Conservation (phyloP, 108 stramenopile genomes). For the Nitzschia sp. region DNA sequence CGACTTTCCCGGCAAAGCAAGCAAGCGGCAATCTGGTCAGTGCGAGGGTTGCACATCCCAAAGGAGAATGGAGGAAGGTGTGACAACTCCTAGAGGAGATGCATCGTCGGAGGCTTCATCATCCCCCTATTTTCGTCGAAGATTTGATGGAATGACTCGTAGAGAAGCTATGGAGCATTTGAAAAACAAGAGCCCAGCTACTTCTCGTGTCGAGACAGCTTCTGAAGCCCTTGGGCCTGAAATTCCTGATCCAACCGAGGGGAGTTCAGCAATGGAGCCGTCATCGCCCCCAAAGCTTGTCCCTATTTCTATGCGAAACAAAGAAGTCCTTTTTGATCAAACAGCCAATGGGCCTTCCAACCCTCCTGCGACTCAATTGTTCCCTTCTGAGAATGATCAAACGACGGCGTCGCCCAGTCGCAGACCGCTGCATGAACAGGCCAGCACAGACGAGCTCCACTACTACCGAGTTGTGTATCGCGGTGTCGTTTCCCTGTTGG, state of each 20-base stretch:
- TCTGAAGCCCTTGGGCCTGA: neutral
- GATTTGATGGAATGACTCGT: constrained; percentile 18
- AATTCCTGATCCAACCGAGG: constrained; percentile 8
- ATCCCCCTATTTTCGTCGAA: constrained; percentile 16
- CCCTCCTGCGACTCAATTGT: no score
- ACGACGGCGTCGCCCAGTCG: neutral
- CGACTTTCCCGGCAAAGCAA: no score
- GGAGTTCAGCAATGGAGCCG: neutral
- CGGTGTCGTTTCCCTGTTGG: constrained; percentile 68
- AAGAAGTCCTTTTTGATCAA: no score
- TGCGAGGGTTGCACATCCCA: no score
- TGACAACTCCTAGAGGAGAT: neutral
- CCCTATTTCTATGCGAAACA: neutral
- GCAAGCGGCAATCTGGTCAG: no score
- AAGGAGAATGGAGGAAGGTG: no score
- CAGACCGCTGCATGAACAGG: constrained; percentile 7
- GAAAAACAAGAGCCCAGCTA: neutral
- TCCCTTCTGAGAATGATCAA: no score
- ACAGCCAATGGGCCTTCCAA: no score
- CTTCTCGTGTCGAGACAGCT: neutral
- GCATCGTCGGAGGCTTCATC: constrained; percentile 3
- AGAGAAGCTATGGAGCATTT: constrained; percentile 9
- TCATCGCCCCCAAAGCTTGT: neutral
- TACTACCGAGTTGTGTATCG: constrained; percentile 68
- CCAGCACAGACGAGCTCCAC: neutral